Base-by-base conservation (phyloP, 768 basidiomycete genomes). In the Hortiboletus campestris region DNA sequence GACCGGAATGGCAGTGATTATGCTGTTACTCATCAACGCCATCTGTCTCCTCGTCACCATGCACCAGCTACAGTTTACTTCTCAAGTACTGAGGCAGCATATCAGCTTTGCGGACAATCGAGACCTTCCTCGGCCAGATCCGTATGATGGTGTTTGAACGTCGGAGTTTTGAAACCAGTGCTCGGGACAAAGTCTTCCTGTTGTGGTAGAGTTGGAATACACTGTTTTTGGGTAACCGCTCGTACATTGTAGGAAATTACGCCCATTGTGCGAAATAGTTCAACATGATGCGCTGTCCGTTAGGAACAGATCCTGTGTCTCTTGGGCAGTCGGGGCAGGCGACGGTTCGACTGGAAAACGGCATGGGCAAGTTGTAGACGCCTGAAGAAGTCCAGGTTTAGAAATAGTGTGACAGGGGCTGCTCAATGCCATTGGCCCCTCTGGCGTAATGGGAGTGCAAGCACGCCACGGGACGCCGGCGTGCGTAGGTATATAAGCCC, bases 91-190 rank as follows among this genome's bases (percentile, higher is more conserved):
- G 44, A 58, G 46, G 35, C 60, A 65, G 22, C 39, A 63, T 32
- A 48, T 67, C 44, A 57, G 41, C 19, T 60, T 57, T 42, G 43
- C 58, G 1, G 68, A 70, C 36, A 67, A 70, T 13, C 61, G 68
- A n/a, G 43, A 62, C 44, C 59, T 70, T 19, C 65, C 68, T 47
- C 65, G 65, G 20, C 70, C 68, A 17, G 63, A 71, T 48, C 68
- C 57, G 11, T 72, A 70, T 45, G 66, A 72, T 46, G 68, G 68
- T 42, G 60, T 71, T 44, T 69, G 46, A 69, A 17, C 13, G 28
- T 17, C 20, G 31, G 14, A 25, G 29, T 17, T 31, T 16, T 22
- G 46, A 6, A 19, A 34, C 29, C 36, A 19, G 56, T 29, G 19
- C 16, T n/a, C 16, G 34, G 13, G 49, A n/a, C 12, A 17, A 25